These are phyloP conservation scores for Amborella trichopoda DNA, from an alignment of 164 flowering plant genomes.

Conservation along the genomic window DNA sequence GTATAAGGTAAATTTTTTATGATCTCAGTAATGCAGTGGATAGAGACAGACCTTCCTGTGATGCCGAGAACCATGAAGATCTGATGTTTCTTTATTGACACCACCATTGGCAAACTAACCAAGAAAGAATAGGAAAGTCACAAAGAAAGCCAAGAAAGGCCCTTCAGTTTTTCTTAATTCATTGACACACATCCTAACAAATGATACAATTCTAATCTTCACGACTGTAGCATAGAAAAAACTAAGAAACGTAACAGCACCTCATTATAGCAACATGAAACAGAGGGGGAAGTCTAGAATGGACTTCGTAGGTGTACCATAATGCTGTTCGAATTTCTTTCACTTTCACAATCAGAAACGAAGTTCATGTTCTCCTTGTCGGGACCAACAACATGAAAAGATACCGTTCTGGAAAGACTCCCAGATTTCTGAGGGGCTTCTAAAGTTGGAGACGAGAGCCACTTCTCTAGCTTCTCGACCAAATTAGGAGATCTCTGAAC, in stretches of 20 bases:
- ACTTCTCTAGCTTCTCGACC: conserved; percentile 36
- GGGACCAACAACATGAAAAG: conserved; percentile 22
- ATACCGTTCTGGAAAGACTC: conserved; percentile 12
- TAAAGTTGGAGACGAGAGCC: conserved; percentile 41
- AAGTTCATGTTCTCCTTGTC: conserved; percentile 13
- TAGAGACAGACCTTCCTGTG: conserved; percentile 70
- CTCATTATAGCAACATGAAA: conserved; percentile 46
- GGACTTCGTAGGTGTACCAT: conserved; percentile 40
- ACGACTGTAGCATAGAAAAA: not conserved
- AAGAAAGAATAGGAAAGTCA: not conserved
- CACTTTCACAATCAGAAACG: conserved; percentile 8
- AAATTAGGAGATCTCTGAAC: conserved; percentile 27
- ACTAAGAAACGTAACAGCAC: conserved; percentile 17
- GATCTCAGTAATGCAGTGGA: not conserved
- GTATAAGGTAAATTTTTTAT: too few relatives aligned
- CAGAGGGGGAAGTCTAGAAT: conserved; percentile 82
- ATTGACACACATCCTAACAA: too few relatives aligned
- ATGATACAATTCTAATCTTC: not conserved
- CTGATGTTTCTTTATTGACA: conserved; percentile 22
- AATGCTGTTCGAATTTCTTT: conserved; percentile 7
- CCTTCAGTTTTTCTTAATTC: too few relatives aligned
- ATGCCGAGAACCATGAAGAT: conserved; percentile 38
- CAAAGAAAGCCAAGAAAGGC: too few relatives aligned
- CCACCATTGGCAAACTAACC: conserved; percentile 31
- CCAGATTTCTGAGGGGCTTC: conserved; percentile 27